A percentile compares a stretch with the other conserved stretches of the same genome.
Conservation (phyloP, 805 yeast genomes). For the Candida wancherniae region DNA sequence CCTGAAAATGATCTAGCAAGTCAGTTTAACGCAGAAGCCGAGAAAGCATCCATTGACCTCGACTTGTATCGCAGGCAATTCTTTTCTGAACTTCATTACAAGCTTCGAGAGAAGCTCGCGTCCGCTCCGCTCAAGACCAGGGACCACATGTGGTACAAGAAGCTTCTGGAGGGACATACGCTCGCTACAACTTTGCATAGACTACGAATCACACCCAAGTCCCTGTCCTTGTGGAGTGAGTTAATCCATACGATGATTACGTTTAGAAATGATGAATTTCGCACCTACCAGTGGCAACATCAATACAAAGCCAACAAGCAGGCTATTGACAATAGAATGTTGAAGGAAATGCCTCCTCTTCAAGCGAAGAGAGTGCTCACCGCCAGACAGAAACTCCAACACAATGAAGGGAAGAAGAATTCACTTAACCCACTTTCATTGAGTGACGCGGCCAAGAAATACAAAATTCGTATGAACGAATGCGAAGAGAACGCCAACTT, state of each 20-base stretch:
- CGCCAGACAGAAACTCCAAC: constrained; percentile 3
- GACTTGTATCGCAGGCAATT: constrained; percentile 14
- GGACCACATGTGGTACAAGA: constrained; percentile 4
- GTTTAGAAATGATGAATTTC: constrained; percentile 10
- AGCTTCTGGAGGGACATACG: constrained; percentile 11
- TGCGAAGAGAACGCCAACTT: constrained; percentile 14
- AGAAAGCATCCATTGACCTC: constrained; percentile 11
- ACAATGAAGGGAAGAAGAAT: background rate
- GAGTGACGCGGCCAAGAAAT: constrained; percentile 9
- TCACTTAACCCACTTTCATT: background rate
- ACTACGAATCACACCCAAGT: constrained; percentile 4
- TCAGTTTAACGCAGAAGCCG: constrained; percentile 5
- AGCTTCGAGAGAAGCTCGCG: constrained; percentile 16
- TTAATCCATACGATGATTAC: constrained; percentile 15
- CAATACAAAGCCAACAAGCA: constrained; percentile 12
- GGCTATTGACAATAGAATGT: constrained; percentile 8
- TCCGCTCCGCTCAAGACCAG: constrained; percentile 1
- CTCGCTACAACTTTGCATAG: constrained; percentile 10
- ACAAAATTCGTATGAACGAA: constrained; percentile 11
- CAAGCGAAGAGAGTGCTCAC: constrained; percentile 9
- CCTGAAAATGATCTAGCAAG: background rate
- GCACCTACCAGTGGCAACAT: constrained; percentile 17
- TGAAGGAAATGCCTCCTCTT: constrained; percentile 9
- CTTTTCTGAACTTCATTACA: constrained; percentile 17
- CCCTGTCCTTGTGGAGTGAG: constrained; percentile 6